Evolutionary conservation across 257 asterid genomes (phyloP).

Genomic region (Fraxinus pennsylvanica): DNA sequence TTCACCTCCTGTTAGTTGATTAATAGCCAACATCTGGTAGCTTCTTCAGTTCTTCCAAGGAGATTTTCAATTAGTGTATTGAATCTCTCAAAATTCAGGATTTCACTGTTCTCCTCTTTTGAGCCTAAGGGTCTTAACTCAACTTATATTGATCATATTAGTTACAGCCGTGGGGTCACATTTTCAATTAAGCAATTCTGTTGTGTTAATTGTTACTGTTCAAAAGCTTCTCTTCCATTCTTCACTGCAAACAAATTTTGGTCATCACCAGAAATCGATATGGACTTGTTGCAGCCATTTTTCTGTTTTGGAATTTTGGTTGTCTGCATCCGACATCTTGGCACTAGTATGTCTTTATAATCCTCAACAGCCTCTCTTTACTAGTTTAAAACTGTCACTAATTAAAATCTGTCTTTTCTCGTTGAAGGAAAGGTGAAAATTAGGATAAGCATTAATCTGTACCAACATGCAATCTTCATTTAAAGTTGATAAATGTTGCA

Average conservation of each 20-base stretch:
- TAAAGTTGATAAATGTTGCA: too few relatives aligned
- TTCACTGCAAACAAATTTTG: background rate
- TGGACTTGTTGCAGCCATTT: background rate
- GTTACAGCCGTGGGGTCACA: background rate
- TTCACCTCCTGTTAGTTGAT: background rate
- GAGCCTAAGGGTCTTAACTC: background rate
- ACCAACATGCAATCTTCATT: background rate
- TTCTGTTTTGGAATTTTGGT: background rate
- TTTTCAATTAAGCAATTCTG: background rate
- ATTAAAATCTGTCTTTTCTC: too few relatives aligned
- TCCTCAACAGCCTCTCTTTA: background rate
- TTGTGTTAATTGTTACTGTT: background rate
- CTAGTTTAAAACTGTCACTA: background rate
- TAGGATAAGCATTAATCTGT: background rate
- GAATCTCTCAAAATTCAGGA: background rate
- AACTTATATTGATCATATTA: background rate
- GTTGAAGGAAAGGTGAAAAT: background rate
- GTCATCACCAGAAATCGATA: background rate
- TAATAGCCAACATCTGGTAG: background rate
- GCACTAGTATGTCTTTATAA: background rate
- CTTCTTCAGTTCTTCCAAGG: background rate
- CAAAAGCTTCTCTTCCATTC: background rate
- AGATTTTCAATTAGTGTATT: background rate
- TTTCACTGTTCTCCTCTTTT: background rate
- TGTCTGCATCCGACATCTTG: background rate